phyloP scores from a whole-genome alignment of 176 grass and related monocot species.

The Pharus latifolius region DNA sequence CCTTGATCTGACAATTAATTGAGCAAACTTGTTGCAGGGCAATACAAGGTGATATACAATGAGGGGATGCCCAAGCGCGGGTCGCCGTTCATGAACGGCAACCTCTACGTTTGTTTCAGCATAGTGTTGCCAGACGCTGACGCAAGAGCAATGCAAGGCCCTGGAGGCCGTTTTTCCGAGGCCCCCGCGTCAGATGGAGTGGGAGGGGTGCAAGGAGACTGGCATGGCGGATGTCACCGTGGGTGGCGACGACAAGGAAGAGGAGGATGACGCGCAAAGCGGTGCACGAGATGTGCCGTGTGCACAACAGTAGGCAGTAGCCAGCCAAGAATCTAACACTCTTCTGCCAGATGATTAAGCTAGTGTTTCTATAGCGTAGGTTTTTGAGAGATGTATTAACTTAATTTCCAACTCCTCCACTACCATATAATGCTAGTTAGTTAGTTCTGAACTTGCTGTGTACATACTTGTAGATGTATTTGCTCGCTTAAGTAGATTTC shows the following conservation, averaged over 20 bases:
- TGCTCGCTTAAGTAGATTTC: too few relatives aligned
- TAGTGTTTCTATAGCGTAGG: too few relatives aligned
- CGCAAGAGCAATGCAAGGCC: not conserved
- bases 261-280: not conserved
- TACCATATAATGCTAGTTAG: too few relatives aligned
- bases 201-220: conserved; percentile 15
- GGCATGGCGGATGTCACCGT: conserved; percentile 1
- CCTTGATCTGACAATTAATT: too few relatives aligned
- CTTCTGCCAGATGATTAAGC: too few relatives aligned
- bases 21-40: not conserved
- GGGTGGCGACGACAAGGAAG: conserved; percentile 3
- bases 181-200: not conserved
- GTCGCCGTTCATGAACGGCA: conserved; percentile 15
- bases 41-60: conserved; percentile 16
- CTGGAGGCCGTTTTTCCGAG: conserved; percentile 6
- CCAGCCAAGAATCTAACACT: too few relatives aligned
- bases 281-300: conserved; percentile 9
- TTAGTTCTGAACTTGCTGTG: too few relatives aligned
- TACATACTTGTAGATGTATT: too few relatives aligned
- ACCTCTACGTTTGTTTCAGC: conserved; percentile 2
- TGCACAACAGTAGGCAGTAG: conserved; percentile 2
- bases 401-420: too few relatives aligned
- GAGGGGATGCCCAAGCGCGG: conserved; percentile 11
- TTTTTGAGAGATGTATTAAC: too few relatives aligned
- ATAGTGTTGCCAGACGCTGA: conserved; percentile 9